These are phyloP conservation scores for Citrus trifoliata DNA, from an alignment of 345 rosid genomes.

Conservation along the genomic window DNA sequence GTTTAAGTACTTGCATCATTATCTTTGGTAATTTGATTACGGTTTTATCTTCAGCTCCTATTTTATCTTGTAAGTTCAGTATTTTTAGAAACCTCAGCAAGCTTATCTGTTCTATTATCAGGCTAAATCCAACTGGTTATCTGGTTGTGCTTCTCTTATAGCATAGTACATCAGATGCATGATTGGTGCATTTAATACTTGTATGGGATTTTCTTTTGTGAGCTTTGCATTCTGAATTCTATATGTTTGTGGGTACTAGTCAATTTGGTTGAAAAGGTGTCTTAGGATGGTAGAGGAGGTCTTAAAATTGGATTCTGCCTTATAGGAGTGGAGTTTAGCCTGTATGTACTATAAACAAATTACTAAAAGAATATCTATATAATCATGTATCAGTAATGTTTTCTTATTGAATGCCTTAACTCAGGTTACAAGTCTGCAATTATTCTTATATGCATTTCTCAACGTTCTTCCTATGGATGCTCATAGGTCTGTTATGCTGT, in stretches of 20 bases:
- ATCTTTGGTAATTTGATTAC: background rate
- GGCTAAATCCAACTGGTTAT: conserved; percentile 36
- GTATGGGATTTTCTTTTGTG: background rate
- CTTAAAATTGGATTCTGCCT: background rate
- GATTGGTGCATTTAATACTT: conserved; percentile 19
- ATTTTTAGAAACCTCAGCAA: conserved; percentile 7
- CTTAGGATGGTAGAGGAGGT: background rate
- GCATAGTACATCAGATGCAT: conserved; percentile 40
- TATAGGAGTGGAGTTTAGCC: background rate
- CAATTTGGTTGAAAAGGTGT: background rate
- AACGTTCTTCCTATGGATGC: background rate
- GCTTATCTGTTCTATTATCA: conserved; percentile 17
- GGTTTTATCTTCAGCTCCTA: background rate
- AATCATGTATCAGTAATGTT: background rate
- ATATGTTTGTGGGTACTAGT: background rate
- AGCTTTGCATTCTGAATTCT: background rate
- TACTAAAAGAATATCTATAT: background rate
- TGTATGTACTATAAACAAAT: background rate
- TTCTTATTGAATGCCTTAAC: background rate
- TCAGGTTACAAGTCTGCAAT: background rate
- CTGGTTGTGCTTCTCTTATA: conserved; percentile 30
- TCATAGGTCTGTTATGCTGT: background rate
- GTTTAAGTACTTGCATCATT: background rate
- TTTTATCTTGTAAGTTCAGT: background rate
- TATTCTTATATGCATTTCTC: background rate